Evolutionary conservation across 148 eudicot species (phyloP), one percentile per base, ranked within the genome.

Genomic region (Talinum fruticosum): DNA sequence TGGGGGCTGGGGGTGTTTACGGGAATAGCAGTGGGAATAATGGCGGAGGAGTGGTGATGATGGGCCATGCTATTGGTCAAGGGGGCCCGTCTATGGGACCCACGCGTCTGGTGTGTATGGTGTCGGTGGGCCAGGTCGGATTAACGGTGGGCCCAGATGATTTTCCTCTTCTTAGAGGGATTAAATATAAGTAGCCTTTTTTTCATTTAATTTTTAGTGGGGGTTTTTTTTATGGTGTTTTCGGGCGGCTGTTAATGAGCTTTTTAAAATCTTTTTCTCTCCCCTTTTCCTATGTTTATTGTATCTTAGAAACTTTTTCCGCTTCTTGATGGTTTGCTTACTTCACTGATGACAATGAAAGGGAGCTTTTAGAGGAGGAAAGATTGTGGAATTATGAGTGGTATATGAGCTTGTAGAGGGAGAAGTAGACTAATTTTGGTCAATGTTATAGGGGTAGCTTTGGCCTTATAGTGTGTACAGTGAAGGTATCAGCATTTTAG

Each of bases 11-110:
- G 16, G 76, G 77, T 51, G 74, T 75, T 75, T 78, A 47, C 35
- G 79, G 71, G 1, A 83, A 77, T 8, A 35, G 76, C 14, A 66
- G 80, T 3, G 47, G 65, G 28, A 84, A 74, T 57, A 82, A 54
- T 80, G 24, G 70, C 7, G 83, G 61, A 4, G 64, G 14, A 18
- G 14, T 49, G 7, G 64, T 49, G 54, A 59, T 59, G 64, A 59
- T 59, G 64, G 64, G 64, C 29, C 64, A 59, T 59, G 64, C 64
- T n/a, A 59, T 59, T 59, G 64, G 64, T 59, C 64, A 82, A 35
- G 74, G 67, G 83, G 81, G 71, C 62, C 82, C 41, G 79, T 80
- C 62, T 79, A 21, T 29, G 85, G 81, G 18, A 75, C 72, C 75
- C 64, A 59, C 2, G 23, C 6, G 21, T 18, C 47, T 41, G 47